Evolutionary conservation across 441 rosid genomes (phyloP).

Genomic region (Croton setiger): DNA sequence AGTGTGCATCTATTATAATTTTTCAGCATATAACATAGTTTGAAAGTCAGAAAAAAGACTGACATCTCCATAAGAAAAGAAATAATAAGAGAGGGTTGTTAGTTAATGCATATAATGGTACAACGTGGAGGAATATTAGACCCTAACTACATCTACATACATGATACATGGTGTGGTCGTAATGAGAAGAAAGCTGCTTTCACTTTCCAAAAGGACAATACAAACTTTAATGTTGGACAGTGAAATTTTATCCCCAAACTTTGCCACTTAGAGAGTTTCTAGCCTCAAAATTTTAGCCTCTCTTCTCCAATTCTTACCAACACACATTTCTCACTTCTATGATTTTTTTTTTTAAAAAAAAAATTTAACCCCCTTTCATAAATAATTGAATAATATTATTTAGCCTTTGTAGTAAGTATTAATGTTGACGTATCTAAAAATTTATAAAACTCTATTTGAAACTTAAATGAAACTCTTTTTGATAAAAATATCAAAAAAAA

Average conservation of each 20-base stretch:
- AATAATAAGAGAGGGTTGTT: too few species aligned
- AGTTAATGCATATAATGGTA: too few species aligned
- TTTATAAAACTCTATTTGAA: too few species aligned
- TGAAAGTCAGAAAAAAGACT: neutral
- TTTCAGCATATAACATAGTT: too few species aligned
- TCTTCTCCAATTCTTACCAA: neutral
- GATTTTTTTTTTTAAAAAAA: neutral
- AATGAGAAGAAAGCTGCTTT: neutral
- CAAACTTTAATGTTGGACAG: constrained; percentile 23
- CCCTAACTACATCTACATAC: too few species aligned
- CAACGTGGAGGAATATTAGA: constrained; percentile 32
- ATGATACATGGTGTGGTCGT: constrained; percentile 31
- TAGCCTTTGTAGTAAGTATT: too few species aligned
- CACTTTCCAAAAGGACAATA: neutral
- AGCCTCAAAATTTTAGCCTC: constrained; percentile 31
- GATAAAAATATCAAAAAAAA: too few species aligned
- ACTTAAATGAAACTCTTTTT: neutral
- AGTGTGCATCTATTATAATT: too few species aligned
- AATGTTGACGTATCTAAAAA: too few species aligned
- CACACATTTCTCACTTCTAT: neutral
- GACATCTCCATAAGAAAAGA: too few species aligned
- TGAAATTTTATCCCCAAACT: constrained; percentile 30
- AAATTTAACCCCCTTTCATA: too few species aligned
- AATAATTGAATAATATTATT: too few species aligned
- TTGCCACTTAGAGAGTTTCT: constrained; percentile 17